phyloP scores from a whole-genome alignment of 495 filamentous ascomycete species.

The Apodospora peruviana region DNA sequence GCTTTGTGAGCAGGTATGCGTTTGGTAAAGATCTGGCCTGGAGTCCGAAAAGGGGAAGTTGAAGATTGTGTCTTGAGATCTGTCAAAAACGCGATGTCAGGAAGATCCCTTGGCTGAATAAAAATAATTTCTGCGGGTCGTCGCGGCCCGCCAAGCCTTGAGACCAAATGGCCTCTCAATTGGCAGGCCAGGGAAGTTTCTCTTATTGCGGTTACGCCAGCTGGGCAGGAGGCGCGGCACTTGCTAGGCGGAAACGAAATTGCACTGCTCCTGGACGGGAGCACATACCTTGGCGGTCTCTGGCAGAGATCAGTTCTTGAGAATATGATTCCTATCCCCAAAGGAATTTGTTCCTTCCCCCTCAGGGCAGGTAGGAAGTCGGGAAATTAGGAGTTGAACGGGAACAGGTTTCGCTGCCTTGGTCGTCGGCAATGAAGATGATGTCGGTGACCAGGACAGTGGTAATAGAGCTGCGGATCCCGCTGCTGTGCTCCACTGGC shows the following conservation, averaged over 20 bases:
- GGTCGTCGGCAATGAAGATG: no score
- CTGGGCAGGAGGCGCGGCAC: neutral
- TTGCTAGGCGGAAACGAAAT: neutral
- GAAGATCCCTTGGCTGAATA: conserved; percentile 12
- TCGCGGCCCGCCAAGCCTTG: neutral
- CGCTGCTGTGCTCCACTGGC: no score
- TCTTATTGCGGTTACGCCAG: neutral
- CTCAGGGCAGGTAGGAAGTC: no score
- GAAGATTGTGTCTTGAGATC: conserved; percentile 13
- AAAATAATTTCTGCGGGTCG: conserved; percentile 12
- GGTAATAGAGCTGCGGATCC: no score
- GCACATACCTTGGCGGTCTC: neutral
- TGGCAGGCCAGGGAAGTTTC: neutral
- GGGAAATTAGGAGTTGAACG: neutral
- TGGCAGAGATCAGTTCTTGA: neutral
- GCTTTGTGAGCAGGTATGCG: neutral
- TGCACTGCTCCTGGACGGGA: neutral
- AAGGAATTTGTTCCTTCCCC: neutral
- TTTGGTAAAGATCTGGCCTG: neutral
- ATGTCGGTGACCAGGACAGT: no score
- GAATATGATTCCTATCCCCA: neutral
- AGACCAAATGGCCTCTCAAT: neutral
- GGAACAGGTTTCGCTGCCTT: no score
- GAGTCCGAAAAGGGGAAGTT: neutral
- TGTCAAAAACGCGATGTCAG: conserved; percentile 20